Evolutionary conservation across 2,329 filamentous ascomycete genomes (phyloP).

Genomic region (Juglanconis sp.): DNA sequence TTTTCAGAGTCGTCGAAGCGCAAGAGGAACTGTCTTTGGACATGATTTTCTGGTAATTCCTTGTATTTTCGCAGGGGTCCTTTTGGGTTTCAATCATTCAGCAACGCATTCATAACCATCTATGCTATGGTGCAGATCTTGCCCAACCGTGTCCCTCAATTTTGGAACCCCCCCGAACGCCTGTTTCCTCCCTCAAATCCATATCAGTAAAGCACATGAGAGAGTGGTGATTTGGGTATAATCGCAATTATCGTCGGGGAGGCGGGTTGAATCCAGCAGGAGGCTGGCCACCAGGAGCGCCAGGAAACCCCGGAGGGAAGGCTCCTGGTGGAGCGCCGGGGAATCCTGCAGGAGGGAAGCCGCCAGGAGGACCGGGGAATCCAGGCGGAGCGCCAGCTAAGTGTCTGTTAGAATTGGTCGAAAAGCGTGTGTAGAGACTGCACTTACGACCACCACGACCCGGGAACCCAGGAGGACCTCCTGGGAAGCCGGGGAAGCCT

Average conservation of each 20-base stretch:
- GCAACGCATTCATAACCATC: conserved; percentile 16
- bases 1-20: background rate
- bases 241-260: conserved; percentile 50
- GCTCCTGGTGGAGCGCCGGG: conserved; percentile 40
- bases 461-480: conserved; percentile 49
- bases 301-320: conserved; percentile 40
- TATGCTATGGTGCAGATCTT: conserved; percentile 17
- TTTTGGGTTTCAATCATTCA: background rate
- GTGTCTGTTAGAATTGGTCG: conserved; percentile 36
- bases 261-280: conserved; percentile 75
- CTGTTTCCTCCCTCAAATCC: conserved; percentile 12
- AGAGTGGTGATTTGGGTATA: conserved; percentile 9
- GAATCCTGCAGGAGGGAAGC: conserved; percentile 45
- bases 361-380: conserved; percentile 38
- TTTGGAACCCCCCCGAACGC: conserved; percentile 15
- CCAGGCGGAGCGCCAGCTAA: conserved; percentile 40
- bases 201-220: conserved; percentile 4
- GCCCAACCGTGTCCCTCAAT: conserved; percentile 5
- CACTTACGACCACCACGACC: conserved; percentile 56
- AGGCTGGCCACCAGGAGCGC: conserved; percentile 46
- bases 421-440: conserved; percentile 19
- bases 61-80: background rate
- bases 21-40: background rate
- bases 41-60: background rate
- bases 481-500: conserved; percentile 48